Percentiles rank a stretch among this genome's conserved stretches.
Evolutionary conservation across 306 rosid species (phyloP).

Genomic region (Arachis stenosperma): DNA sequence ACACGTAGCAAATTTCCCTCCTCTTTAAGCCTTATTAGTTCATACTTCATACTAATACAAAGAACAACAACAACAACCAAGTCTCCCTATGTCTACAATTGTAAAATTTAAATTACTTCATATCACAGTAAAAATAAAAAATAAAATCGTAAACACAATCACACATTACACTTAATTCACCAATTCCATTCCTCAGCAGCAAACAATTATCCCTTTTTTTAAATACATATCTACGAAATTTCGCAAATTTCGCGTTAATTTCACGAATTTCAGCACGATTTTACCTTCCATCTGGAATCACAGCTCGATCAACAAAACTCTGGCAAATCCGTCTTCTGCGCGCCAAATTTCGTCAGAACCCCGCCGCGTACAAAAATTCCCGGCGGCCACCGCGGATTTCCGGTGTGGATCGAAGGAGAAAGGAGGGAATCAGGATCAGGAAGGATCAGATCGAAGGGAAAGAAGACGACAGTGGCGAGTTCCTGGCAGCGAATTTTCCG

Average conservation of each 20-base stretch:
- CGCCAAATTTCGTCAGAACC: slow-evolving; percentile 26
- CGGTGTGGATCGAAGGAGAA: slow-evolving; percentile 6
- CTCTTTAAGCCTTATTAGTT: neutral
- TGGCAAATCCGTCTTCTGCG: slow-evolving; percentile 40
- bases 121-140: neutral
- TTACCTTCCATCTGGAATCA: slow-evolving; percentile 34
- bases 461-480: slow-evolving; percentile 8
- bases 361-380: slow-evolving; percentile 33
- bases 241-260: neutral
- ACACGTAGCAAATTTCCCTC: slow-evolving; percentile 4
- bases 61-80: neutral
- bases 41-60: neutral
- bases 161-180: slow-evolving; percentile 18
- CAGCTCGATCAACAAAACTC: slow-evolving; percentile 2
- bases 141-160: neutral
- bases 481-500: slow-evolving; percentile 45
- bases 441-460: neutral
- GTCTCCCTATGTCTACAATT: neutral
- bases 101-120: neutral
- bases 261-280: slow-evolving; percentile 11
- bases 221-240: neutral
- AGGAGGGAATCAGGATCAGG: slow-evolving; percentile 21
- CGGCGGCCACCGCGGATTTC: slow-evolving; percentile 53
- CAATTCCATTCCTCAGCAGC: neutral
- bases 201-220: neutral